These are phyloP conservation scores for Lasiodiplodia gonubiensis DNA, from an alignment of 2,329 filamentous ascomycete genomes.

Conservation along the genomic window DNA sequence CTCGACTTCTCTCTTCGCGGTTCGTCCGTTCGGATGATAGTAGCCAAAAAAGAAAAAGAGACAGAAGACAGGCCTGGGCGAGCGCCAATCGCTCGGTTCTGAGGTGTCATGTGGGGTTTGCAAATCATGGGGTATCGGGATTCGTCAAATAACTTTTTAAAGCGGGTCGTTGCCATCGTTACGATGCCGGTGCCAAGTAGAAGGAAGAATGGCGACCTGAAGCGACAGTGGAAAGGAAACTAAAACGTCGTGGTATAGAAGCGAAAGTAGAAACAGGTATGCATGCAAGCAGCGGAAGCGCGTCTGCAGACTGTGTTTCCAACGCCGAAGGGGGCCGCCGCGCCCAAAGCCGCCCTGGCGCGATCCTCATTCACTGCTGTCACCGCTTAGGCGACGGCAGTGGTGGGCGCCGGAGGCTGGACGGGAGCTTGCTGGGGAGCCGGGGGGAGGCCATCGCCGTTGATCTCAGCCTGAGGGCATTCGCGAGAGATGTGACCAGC, in stretches of 20 bases:
- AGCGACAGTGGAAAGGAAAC: conserved; percentile 27
- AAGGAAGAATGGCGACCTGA: conserved; percentile 30
- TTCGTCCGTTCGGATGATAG: conserved; percentile 26
- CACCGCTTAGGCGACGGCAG: conserved; percentile 44
- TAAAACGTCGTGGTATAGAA: conserved; percentile 29
- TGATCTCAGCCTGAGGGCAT: conserved; percentile 76
- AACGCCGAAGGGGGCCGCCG: conserved; percentile 8
- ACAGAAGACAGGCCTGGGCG: conserved; percentile 26
- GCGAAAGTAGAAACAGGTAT: conserved; percentile 29
- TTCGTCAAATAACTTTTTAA: conserved; percentile 42
- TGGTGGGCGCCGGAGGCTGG: conserved; percentile 50
- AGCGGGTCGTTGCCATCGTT: conserved; percentile 32
- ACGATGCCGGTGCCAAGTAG: conserved; percentile 30
- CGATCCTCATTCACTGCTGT: conserved; percentile 19
- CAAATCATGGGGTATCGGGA: conserved; percentile 52
- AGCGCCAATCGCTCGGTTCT: conserved; percentile 30
- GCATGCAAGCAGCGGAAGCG: conserved; percentile 9
- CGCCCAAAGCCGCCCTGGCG: conserved; percentile 28
- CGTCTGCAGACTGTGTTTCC: conserved; percentile 11
- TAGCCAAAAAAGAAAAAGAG: conserved; percentile 28
- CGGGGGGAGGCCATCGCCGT: conserved; percentile 47
- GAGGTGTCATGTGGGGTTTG: conserved; percentile 40
- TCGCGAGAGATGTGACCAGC: conserved; percentile 95
- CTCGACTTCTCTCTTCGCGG: conserved; percentile 16
- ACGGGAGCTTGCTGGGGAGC: conserved; percentile 43